Conservation (phyloP, 2,329 filamentous ascomycete species). For the Leptographium radiaticola region DNA sequence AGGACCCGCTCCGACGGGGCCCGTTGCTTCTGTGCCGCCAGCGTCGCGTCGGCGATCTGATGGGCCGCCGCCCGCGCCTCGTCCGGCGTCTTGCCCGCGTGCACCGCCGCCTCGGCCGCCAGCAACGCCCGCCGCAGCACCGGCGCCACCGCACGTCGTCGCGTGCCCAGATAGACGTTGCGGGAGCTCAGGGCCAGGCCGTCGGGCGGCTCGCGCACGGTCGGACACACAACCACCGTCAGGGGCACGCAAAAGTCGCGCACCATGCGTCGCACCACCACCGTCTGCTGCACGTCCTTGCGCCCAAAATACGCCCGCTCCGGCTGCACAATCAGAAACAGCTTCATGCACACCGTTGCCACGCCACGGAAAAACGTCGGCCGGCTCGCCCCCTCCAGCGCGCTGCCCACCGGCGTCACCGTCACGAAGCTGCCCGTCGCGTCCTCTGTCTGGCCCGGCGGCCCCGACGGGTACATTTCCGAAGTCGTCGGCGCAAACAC, state of each 20-base stretch:
- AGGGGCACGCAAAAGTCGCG: constrained; percentile 73
- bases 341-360: constrained; percentile 89
- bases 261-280: constrained; percentile 77
- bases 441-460: constrained; percentile 55
- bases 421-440: constrained; percentile 82
- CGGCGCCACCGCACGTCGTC: constrained; percentile 58
- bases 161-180: constrained; percentile 78
- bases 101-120: constrained; percentile 47
- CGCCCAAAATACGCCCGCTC: constrained; percentile 87
- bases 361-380: constrained; percentile 96
- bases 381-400: constrained; percentile 72
- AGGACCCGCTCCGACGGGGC: constrained; percentile 46
- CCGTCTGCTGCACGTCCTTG: constrained; percentile 94
- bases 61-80: constrained; percentile 59
- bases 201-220: constrained; percentile 58
- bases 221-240: constrained; percentile 60
- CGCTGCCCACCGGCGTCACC: constrained; percentile 69
- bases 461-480: constrained; percentile 81
- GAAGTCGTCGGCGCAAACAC: constrained; percentile 75
- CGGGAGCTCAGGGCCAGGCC: constrained; percentile 84
- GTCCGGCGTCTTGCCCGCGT: background rate
- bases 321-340: constrained; percentile 71
- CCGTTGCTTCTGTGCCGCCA: constrained; percentile 49
- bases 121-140: constrained; percentile 58
- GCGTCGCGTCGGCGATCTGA: constrained; percentile 38